Evolutionary conservation across 2,329 filamentous ascomycete genomes (phyloP).

Genomic region (Apiospora rasikravindrae): DNA sequence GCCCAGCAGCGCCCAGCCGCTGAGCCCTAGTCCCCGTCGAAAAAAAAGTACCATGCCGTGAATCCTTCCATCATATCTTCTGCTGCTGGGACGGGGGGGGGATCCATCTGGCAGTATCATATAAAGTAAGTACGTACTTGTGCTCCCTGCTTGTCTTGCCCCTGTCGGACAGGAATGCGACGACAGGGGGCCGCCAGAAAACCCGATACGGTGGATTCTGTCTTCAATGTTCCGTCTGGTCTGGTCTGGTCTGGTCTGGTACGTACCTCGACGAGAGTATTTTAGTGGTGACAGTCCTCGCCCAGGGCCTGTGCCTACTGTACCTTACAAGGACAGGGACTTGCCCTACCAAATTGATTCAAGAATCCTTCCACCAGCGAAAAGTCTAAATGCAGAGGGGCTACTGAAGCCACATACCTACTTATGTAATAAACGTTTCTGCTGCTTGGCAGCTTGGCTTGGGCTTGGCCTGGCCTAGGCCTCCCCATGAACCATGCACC

Average conservation of each 20-base stretch:
- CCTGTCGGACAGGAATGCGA: conserved; percentile 5
- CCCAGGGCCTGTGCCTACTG: not conserved
- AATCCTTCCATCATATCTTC: conserved; percentile 1
- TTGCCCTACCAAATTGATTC: not conserved
- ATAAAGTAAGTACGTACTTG: not conserved
- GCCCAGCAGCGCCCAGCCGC: too few relatives aligned
- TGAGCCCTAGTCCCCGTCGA: not conserved
- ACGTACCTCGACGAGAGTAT: not conserved
- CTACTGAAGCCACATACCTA: too few relatives aligned
- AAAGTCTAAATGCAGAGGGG: not conserved
- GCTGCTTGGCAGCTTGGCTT: not conserved
- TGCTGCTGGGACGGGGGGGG: not conserved
- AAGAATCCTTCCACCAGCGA: not conserved
- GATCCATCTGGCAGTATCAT: not conserved
- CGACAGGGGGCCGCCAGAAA: not conserved
- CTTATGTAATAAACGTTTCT: not conserved
- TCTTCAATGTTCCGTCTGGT: not conserved
- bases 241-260: too few relatives aligned
- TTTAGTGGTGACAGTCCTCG: too few relatives aligned
- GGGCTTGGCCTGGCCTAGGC: not conserved
- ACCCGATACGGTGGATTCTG: conserved; percentile 7
- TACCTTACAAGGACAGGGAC: not conserved
- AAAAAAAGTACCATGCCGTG: not conserved
- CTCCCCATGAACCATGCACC: not conserved
- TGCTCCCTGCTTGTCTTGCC: too few relatives aligned